A percentile compares a stretch with the other conserved stretches of the same genome.
phyloP scores from a whole-genome alignment of 164 flowering plant genomes.

The Houttuynia cordata region DNA sequence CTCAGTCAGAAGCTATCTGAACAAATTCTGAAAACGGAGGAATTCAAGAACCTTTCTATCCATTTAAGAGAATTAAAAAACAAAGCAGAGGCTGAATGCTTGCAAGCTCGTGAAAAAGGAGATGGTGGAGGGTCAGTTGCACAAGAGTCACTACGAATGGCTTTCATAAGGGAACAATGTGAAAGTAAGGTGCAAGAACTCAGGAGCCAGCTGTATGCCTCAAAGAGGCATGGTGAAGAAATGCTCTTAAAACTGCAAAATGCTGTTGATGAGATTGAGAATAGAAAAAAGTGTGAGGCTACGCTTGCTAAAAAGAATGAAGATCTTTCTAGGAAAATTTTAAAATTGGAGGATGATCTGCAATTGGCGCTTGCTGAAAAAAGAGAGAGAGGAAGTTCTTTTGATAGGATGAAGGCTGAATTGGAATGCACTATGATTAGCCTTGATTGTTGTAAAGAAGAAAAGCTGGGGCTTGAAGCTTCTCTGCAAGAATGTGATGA shows the following conservation, averaged over 20 bases:
- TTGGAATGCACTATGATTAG: conserved; percentile 71
- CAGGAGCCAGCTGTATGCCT: conserved; percentile 58
- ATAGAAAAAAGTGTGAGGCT: conserved; percentile 68
- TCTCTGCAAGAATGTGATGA: conserved; percentile 48
- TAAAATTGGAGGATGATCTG: conserved; percentile 64
- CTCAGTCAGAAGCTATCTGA: conserved; percentile 59
- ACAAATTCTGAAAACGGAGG: conserved; percentile 75
- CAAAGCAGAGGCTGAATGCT: conserved; percentile 59
- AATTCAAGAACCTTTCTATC: conserved; percentile 67
- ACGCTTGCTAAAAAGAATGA: conserved; percentile 55
- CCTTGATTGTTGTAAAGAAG: conserved; percentile 92
- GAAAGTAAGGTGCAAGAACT: conserved; percentile 80
- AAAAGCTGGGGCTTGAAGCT: conserved; percentile 63
- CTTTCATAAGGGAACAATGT: conserved; percentile 84
- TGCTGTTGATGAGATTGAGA: conserved; percentile 74
- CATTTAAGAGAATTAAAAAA: conserved; percentile 88
- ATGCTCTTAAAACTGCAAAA: conserved; percentile 80
- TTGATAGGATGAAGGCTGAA: conserved; percentile 74
- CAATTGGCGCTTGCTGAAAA: conserved; percentile 40
- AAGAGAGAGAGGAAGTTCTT: conserved; percentile 51
- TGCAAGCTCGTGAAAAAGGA: conserved; percentile 44
- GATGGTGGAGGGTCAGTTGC: conserved; percentile 37
- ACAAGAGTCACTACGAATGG: conserved; percentile 37
- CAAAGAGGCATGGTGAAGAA: conserved; percentile 85
- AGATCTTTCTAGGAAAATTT: conserved; percentile 44